These are phyloP conservation scores for Thermomyces lanuginosus DNA, from an alignment of 2,329 filamentous ascomycete genomes.

Conservation along the genomic window DNA sequence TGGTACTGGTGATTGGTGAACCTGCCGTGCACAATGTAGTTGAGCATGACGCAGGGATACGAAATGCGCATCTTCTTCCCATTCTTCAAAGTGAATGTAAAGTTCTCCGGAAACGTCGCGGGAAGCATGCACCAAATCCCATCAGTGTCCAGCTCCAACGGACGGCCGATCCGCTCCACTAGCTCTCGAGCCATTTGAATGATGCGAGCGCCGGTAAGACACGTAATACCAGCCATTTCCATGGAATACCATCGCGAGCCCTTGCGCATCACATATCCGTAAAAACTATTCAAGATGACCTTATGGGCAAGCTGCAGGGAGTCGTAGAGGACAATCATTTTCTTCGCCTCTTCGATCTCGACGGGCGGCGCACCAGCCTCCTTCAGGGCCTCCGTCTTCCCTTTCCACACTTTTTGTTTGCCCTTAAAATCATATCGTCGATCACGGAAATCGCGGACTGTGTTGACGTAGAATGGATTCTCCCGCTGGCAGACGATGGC, in stretches of 20 bases:
- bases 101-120: constrained; percentile 91
- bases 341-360: constrained; percentile 88
- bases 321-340: constrained; percentile 95
- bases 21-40: constrained; percentile 82
- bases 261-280: constrained; percentile 98
- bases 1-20: constrained; percentile 99
- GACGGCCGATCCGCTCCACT: constrained; percentile 82
- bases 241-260: constrained; percentile 98
- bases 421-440: constrained; percentile 97
- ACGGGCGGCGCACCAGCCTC: constrained; percentile 55
- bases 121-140: constrained; percentile 99
- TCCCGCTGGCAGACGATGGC: constrained; percentile 97
- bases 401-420: constrained; percentile 96
- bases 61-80: constrained; percentile 95
- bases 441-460: constrained; percentile 89
- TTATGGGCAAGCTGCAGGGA: constrained; percentile 95
- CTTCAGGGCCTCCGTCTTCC: constrained; percentile 78
- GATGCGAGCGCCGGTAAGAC: constrained; percentile 85
- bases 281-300: constrained; percentile 97
- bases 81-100: constrained; percentile 81
- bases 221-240: constrained; percentile 98
- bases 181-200: constrained; percentile 91
- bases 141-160: constrained; percentile 88
- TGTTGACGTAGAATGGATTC: constrained; percentile 96
- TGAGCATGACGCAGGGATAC: constrained; percentile 97